phyloP scores from a whole-genome alignment of 129 eudicot genomes.

The Mikania micrantha region DNA sequence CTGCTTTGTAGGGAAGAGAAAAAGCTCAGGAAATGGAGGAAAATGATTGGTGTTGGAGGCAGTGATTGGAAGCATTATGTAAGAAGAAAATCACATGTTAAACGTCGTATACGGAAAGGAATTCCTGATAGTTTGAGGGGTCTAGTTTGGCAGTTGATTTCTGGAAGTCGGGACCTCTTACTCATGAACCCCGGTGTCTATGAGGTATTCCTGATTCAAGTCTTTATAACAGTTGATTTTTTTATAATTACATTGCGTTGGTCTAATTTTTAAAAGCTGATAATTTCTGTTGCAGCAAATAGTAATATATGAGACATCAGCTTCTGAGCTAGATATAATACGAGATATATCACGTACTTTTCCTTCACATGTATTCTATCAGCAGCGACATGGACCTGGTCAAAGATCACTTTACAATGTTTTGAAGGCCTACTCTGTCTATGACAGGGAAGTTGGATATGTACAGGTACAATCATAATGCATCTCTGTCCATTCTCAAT shows the following conservation, averaged over 20 bases:
- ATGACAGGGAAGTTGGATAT: constrained; percentile 96
- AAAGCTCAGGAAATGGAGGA: constrained; percentile 89
- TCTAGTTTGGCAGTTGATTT: constrained; percentile 95
- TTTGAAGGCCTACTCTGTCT: constrained; percentile 85
- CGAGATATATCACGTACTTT: constrained; percentile 80
- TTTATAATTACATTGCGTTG: neutral
- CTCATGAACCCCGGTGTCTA: constrained; percentile 84
- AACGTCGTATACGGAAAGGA: constrained; percentile 87
- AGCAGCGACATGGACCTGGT: constrained; percentile 93
- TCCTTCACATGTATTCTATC: constrained; percentile 81
- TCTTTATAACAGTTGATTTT: neutral
- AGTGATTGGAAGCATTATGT: constrained; percentile 98
- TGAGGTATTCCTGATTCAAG: constrained; percentile 34
- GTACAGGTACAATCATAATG: constrained; percentile 62
- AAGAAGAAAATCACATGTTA: constrained; percentile 78
- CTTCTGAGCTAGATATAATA: constrained; percentile 78
- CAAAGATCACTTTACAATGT: constrained; percentile 84
- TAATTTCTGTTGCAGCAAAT: constrained; percentile 70
- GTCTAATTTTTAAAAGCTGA: neutral
- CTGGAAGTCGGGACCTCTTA: constrained; percentile 96
- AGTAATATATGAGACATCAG: constrained; percentile 77
- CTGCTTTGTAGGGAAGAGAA: constrained; percentile 78
- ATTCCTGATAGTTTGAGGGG: constrained; percentile 96
- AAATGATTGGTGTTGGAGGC: constrained; percentile 98
- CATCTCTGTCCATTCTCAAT: constrained; percentile 9